These are phyloP conservation scores for Casaregolazyma suthepensis DNA, from an alignment of 1,139 yeast species.

Conservation along the genomic window DNA sequence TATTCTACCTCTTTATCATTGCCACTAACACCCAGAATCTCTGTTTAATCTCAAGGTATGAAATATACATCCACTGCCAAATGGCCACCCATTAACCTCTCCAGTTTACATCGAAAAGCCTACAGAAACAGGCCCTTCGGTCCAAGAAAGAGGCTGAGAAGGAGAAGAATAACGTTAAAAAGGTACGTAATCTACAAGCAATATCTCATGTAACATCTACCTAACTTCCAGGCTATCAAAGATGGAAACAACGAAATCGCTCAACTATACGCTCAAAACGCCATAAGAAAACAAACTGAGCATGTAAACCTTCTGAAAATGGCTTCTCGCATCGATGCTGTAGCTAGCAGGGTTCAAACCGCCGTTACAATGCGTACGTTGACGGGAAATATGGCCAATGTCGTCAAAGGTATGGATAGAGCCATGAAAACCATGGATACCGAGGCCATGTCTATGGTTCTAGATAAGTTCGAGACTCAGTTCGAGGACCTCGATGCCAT, in stretches of 20 bases:
- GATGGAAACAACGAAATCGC: conserved; percentile 93
- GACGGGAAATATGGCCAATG: conserved; percentile 88
- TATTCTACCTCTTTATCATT: not conserved
- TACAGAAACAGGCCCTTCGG: conserved; percentile 80
- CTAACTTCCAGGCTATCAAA: conserved; percentile 47
- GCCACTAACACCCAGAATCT: conserved; percentile 35
- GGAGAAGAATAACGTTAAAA: conserved; percentile 85
- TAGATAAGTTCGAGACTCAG: conserved; percentile 96
- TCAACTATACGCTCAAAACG: conserved; percentile 89
- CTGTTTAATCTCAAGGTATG: conserved; percentile 42
- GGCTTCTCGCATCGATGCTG: conserved; percentile 91
- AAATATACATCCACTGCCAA: not conserved
- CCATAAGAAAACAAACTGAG: conserved; percentile 87
- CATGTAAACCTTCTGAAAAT: conserved; percentile 72
- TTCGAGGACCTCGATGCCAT: conserved; percentile 95
- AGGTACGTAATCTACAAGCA: conserved; percentile 33
- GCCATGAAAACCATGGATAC: conserved; percentile 95
- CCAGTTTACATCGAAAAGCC: conserved; percentile 86
- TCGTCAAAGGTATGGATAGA: conserved; percentile 91
- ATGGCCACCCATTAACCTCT: not conserved
- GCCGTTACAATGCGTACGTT: conserved; percentile 96
- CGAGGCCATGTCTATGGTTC: conserved; percentile 79
- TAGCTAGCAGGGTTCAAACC: conserved; percentile 91
- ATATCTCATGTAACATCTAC: not conserved
- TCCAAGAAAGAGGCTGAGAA: conserved; percentile 86